These are phyloP conservation scores for Nicotiana undulata DNA, from an alignment of 257 asterid species.

Conservation along the genomic window DNA sequence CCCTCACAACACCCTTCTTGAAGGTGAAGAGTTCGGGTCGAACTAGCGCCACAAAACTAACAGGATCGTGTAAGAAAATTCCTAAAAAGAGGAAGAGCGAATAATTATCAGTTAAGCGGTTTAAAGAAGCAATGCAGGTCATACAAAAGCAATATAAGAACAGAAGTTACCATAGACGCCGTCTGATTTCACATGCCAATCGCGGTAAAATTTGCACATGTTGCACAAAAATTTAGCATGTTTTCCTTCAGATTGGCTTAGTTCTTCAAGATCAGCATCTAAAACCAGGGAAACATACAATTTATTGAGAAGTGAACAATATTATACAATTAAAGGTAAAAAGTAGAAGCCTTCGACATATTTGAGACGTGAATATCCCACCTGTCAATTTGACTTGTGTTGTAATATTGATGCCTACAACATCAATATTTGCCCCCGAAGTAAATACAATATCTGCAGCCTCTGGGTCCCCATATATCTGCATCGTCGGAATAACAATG, in stretches of 20 bases:
- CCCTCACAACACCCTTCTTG: conserved; percentile 93
- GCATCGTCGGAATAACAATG: conserved; percentile 10
- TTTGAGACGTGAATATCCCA: conserved; percentile 1
- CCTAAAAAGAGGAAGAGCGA: conserved; percentile 27
- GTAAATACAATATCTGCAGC: conserved; percentile 97
- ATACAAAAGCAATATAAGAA: background rate
- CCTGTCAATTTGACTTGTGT: conserved; percentile 91
- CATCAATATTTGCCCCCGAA: conserved; percentile 81
- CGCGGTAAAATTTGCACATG: conserved; percentile 87
- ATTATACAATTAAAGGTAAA: background rate
- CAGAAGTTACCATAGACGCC: conserved; percentile 67
- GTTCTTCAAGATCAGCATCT: conserved; percentile 66
- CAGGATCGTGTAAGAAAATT: conserved; percentile 92
- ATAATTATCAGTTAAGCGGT: background rate
- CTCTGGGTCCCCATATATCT: conserved; percentile 96
- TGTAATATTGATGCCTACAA: conserved; percentile 83
- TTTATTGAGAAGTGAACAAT: background rate
- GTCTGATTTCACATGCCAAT: conserved; percentile 96
- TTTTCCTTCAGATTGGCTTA: conserved; percentile 69
- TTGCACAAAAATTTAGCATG: conserved; percentile 57
- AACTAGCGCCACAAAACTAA: conserved; percentile 75
- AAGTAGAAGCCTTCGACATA: background rate
- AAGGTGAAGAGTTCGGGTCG: conserved; percentile 91
- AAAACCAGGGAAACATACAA: background rate
- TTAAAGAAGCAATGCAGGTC: background rate